A percentile compares a stretch with the other conserved stretches of the same genome.
Evolutionary conservation across 352 stramenopile species (phyloP).

Genomic region (Phytopythium mirpurense): DNA sequence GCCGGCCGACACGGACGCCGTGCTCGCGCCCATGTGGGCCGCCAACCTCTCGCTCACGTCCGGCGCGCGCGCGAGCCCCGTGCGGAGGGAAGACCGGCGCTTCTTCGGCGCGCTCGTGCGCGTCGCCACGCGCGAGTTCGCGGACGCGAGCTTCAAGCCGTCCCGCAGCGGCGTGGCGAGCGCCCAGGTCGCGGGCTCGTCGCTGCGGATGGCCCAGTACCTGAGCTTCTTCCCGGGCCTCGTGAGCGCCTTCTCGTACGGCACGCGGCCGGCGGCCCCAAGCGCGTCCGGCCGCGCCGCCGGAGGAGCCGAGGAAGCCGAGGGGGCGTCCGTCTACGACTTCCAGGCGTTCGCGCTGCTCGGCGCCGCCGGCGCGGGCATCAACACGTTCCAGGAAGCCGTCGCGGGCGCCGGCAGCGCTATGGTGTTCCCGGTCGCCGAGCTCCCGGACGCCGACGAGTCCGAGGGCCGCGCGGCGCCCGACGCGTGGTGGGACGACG

Average conservation of each 20-base stretch:
- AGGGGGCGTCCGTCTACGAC: constrained; percentile 12
- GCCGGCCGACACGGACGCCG: constrained; percentile 9
- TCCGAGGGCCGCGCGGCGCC: too few species aligned
- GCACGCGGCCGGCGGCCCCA: not conserved
- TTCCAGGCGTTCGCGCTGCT: constrained; percentile 33
- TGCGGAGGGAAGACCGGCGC: not conserved
- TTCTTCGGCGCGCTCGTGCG: constrained; percentile 18
- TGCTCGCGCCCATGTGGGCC: constrained; percentile 23
- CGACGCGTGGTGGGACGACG: constrained; percentile 29
- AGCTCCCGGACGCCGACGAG: constrained; percentile 5
- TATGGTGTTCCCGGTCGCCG: constrained; percentile 21
- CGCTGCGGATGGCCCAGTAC: constrained; percentile 32
- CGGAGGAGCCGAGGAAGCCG: too few species aligned
- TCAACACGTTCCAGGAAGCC: constrained; percentile 35
- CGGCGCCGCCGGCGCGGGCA: constrained; percentile 21
- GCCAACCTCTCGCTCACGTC: constrained; percentile 26
- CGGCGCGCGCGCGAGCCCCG: constrained; percentile 7
- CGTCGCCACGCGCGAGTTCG: constrained; percentile 16
- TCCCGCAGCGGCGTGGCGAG: constrained; percentile 14
- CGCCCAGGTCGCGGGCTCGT: constrained; percentile 21
- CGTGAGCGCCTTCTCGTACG: constrained; percentile 17
- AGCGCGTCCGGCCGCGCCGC: too few species aligned
- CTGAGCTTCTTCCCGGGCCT: constrained; percentile 35
- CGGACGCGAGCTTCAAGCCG: constrained; percentile 26
- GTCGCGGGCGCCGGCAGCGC: constrained; percentile 19